phyloP scores from a whole-genome alignment of 2,329 filamentous ascomycete species.

The Ophiostoma sp. region DNA sequence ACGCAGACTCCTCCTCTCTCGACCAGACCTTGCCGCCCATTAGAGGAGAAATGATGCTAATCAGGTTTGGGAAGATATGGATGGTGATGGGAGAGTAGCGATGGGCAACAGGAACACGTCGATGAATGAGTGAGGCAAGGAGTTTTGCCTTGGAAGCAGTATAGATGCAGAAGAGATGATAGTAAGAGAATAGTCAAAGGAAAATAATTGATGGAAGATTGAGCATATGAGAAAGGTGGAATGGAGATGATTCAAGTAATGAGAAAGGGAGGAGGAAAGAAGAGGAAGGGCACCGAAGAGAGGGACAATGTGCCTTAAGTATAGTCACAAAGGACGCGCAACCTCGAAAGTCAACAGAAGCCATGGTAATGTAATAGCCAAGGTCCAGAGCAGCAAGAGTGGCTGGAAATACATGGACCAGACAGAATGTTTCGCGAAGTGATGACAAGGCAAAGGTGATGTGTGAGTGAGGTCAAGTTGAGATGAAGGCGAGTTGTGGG shows the following conservation, averaged over 20 bases:
- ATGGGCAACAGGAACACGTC: no score
- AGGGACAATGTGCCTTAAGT: not conserved
- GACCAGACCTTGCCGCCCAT: constrained; percentile 52
- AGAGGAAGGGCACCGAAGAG: not conserved
- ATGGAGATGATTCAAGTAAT: not conserved
- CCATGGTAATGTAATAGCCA: not conserved
- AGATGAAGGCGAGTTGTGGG: not conserved
- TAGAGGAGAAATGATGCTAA: no score
- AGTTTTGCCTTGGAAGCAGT: no score
- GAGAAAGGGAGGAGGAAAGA: not conserved
- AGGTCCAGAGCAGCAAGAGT: not conserved
- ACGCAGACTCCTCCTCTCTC: constrained; percentile 42
- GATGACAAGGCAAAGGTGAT: not conserved
- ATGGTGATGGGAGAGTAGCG: no score
- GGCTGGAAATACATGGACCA: no score
- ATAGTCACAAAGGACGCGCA: no score
- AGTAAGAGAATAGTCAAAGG: no score
- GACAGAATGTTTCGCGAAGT: not conserved
- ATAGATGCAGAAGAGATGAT: not conserved
- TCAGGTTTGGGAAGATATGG: not conserved
- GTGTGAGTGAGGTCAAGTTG: not conserved
- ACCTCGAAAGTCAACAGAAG: no score
- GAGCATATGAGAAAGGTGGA: constrained; percentile 4
- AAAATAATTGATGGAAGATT: not conserved
- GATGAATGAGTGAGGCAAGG: no score